A percentile compares a stretch with the other conserved stretches of the same genome.
These are phyloP conservation scores for Plectosphaerella sp. DNA, from an alignment of 2,329 filamentous ascomycete genomes.

Conservation along the genomic window DNA sequence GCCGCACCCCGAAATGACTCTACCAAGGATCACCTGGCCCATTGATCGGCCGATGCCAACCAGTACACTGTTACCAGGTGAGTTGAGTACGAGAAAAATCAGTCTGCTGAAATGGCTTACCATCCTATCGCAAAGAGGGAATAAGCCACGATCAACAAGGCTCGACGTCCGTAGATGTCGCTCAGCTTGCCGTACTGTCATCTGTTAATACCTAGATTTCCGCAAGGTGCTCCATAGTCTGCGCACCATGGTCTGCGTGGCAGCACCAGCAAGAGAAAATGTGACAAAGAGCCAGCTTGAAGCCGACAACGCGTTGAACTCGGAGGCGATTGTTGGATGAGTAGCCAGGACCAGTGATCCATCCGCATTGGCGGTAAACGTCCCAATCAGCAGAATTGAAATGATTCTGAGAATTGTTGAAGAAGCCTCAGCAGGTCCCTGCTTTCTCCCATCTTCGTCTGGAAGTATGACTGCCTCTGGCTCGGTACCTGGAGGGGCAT, in stretches of 20 bases:
- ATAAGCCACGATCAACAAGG: conserved; percentile 43
- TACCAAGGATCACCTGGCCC: conserved; percentile 43
- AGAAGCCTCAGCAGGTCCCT: neutral
- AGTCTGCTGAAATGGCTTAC: neutral
- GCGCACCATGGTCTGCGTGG: conserved; percentile 25
- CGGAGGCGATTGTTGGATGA: conserved; percentile 56
- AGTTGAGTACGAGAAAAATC: neutral
- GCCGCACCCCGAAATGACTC: conserved; percentile 47
- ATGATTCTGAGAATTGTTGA: neutral
- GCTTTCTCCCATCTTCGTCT: neutral
- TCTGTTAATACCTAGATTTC: neutral
- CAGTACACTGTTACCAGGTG: conserved; percentile 16
- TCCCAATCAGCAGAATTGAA: neutral
- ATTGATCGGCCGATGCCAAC: conserved; percentile 39
- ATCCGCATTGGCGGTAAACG: conserved; percentile 62
- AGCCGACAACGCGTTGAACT: conserved; percentile 52
- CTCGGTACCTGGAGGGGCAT: neutral
- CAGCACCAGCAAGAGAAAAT: conserved; percentile 23
- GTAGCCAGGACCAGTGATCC: conserved; percentile 62
- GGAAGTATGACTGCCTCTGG: neutral
- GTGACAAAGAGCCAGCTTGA: conserved; percentile 43
- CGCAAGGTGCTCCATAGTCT: neutral
- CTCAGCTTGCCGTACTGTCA: conserved; percentile 27
- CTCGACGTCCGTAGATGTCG: conserved; percentile 51
- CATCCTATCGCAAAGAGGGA: conserved; percentile 36